These are phyloP conservation scores for Ramularia collo-cygni DNA, from an alignment of 2,329 filamentous ascomycete species.

Conservation along the genomic window DNA sequence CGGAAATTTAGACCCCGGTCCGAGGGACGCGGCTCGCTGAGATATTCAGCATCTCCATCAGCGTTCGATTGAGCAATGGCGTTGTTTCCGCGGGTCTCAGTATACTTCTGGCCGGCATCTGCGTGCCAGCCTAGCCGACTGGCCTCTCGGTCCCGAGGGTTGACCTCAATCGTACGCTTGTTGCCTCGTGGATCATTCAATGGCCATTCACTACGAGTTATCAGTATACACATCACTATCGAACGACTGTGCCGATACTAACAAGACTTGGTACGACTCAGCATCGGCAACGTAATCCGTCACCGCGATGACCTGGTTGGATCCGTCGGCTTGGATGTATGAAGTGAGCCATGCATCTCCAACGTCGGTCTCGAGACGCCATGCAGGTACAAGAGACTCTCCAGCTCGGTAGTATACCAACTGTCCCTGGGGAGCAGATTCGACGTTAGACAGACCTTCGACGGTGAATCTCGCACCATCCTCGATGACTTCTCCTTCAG, in stretches of 20 bases:
- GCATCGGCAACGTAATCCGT: constrained; percentile 53
- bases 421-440: constrained; percentile 48
- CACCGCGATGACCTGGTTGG: constrained; percentile 45
- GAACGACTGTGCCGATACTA: no score
- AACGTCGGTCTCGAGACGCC: constrained; percentile 55
- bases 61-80: constrained; percentile 50
- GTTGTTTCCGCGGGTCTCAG: constrained; percentile 54
- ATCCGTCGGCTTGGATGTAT: constrained; percentile 48
- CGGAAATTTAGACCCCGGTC: constrained; percentile 39
- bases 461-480: constrained; percentile 35
- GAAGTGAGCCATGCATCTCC: constrained; percentile 53
- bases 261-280: constrained; percentile 49
- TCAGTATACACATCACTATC: no score
- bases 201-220: constrained; percentile 43
- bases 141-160: constrained; percentile 43
- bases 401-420: constrained; percentile 49
- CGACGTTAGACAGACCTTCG: constrained; percentile 43
- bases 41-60: constrained; percentile 37
- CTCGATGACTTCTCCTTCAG: constrained; percentile 32
- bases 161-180: constrained; percentile 36
- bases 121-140: constrained; percentile 51
- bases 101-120: constrained; percentile 44
- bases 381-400: constrained; percentile 46
- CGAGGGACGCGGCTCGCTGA: constrained; percentile 47
- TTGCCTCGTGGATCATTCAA: constrained; percentile 50